Evolutionary conservation across 805 yeast genomes (phyloP).

Genomic region (Candida palmyrensis): DNA sequence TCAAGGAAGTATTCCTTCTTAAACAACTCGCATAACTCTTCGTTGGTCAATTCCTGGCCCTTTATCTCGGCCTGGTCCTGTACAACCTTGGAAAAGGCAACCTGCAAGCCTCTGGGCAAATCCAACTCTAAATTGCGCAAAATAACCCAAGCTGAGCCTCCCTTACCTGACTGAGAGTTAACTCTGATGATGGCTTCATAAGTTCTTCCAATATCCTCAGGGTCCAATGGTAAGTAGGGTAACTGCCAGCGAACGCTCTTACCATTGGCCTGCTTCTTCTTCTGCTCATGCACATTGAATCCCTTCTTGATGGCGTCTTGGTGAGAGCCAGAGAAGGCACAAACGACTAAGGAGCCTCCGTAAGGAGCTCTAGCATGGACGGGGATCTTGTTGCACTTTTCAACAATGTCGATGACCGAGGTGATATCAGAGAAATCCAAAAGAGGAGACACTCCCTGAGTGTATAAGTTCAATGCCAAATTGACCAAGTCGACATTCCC

Average conservation of each 20-base stretch:
- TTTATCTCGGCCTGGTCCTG: constrained; percentile 58
- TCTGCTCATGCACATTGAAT: constrained; percentile 47
- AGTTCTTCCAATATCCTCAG: constrained; percentile 73
- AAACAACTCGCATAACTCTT: constrained; percentile 58
- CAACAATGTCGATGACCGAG: constrained; percentile 62
- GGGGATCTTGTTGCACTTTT: constrained; percentile 73
- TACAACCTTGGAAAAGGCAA: constrained; percentile 59
- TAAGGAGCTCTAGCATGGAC: constrained; percentile 74
- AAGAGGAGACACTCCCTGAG: constrained; percentile 69
- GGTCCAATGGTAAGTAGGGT: constrained; percentile 78
- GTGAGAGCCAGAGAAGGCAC: constrained; percentile 74
- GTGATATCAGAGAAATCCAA: constrained; percentile 68
- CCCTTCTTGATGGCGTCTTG: constrained; percentile 72
- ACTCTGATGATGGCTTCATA: constrained; percentile 82
- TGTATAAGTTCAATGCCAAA: constrained; percentile 71
- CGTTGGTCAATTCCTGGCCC: constrained; percentile 66
- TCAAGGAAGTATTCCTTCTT: constrained; percentile 46
- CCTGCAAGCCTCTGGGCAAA: constrained; percentile 67
- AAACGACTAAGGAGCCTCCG: constrained; percentile 73
- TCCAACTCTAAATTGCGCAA: constrained; percentile 68
- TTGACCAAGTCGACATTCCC: constrained; percentile 79
- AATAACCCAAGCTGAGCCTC: constrained; percentile 83
- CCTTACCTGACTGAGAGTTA: constrained; percentile 83
- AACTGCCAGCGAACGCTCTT: constrained; percentile 48
- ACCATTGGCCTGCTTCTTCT: constrained; percentile 42